These are phyloP conservation scores for Pseudonectria foliicola DNA, from an alignment of 2,329 filamentous ascomycete species.

Conservation along the genomic window DNA sequence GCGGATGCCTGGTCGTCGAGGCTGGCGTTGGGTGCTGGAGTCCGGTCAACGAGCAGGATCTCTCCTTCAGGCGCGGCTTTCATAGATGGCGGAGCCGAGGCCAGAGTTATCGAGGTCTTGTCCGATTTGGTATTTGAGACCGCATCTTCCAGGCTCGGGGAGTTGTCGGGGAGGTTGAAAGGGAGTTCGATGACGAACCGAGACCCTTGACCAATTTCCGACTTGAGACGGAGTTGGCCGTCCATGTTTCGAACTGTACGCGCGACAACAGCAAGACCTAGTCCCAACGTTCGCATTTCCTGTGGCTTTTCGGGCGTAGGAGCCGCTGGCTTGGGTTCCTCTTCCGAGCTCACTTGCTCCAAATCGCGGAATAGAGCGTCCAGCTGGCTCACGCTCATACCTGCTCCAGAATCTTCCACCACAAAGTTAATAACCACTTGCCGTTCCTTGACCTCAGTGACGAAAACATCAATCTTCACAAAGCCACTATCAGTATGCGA, in stretches of 20 bases:
- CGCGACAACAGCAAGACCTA: slow-evolving; percentile 83
- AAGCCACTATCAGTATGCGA: slow-evolving; percentile 64
- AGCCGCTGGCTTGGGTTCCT: slow-evolving; percentile 17
- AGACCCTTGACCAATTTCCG: slow-evolving; percentile 74
- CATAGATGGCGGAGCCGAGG: slow-evolving; percentile 17
- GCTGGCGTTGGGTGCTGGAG: slow-evolving; percentile 19
- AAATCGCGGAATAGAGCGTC: slow-evolving; percentile 52
- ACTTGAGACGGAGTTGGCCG: slow-evolving; percentile 77
- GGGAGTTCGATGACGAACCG: slow-evolving; percentile 74
- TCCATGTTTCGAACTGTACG: slow-evolving; percentile 86
- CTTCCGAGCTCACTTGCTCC: slow-evolving; percentile 49
- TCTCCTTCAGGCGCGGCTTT: slow-evolving; percentile 39
- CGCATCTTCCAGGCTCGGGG: slow-evolving; percentile 12
- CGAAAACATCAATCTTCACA: slow-evolving; percentile 64
- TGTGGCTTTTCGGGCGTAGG: slow-evolving; percentile 23
- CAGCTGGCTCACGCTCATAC: slow-evolving; percentile 57
- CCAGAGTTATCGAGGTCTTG: slow-evolving; percentile 6
- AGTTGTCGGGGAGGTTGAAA: slow-evolving; percentile 54
- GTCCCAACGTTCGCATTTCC: slow-evolving; percentile 52
- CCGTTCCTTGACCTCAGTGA: slow-evolving; percentile 44
- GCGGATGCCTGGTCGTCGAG: slow-evolving; percentile 6
- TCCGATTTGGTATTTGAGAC: neutral
- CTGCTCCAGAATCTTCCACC: slow-evolving; percentile 67
- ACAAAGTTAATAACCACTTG: slow-evolving; percentile 66
- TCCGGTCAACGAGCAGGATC: slow-evolving; percentile 53